Percentiles rank a stretch among this genome's conserved stretches.
phyloP scores from a whole-genome alignment of 257 asterid genomes.

The Jasminum sambac region DNA sequence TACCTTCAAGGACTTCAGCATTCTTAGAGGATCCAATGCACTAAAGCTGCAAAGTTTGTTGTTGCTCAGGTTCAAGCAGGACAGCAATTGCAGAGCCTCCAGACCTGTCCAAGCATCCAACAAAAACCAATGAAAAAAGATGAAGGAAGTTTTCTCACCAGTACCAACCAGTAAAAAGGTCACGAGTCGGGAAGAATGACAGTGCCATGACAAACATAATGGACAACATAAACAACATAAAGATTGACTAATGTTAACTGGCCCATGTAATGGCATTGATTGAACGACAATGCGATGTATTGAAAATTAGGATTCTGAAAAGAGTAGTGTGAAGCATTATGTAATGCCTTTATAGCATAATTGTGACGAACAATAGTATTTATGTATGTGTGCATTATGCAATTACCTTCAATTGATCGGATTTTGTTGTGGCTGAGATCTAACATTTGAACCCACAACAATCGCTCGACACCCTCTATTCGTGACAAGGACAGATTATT shows the following conservation, averaged over 20 bases:
- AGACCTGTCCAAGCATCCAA: constrained; percentile 53
- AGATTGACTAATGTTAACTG: too few relatives aligned
- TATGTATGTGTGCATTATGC: background rate
- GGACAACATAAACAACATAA: too few relatives aligned
- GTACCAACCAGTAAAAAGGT: background rate
- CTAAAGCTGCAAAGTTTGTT: constrained; percentile 70
- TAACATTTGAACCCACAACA: constrained; percentile 91
- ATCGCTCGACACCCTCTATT: constrained; percentile 61
- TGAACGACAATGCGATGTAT: too few relatives aligned
- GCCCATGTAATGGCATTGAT: too few relatives aligned
- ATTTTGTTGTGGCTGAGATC: constrained; percentile 90
- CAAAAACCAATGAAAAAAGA: background rate
- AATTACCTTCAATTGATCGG: constrained; percentile 78
- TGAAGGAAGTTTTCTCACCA: background rate
- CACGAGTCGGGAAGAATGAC: too few relatives aligned
- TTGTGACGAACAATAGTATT: constrained; percentile 3
- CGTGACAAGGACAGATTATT: constrained; percentile 72
- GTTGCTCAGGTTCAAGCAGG: constrained; percentile 70
- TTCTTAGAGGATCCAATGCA: constrained; percentile 67
- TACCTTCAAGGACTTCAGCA: constrained; percentile 56
- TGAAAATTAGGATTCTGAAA: too few relatives aligned
- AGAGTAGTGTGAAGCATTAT: too few relatives aligned
- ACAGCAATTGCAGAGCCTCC: constrained; percentile 86
- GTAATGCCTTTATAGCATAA: background rate
- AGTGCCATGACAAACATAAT: too few relatives aligned